A percentile compares a stretch with the other conserved stretches of the same genome.
phyloP scores from a whole-genome alignment of 306 rosid genomes.

The Morella rubra region DNA sequence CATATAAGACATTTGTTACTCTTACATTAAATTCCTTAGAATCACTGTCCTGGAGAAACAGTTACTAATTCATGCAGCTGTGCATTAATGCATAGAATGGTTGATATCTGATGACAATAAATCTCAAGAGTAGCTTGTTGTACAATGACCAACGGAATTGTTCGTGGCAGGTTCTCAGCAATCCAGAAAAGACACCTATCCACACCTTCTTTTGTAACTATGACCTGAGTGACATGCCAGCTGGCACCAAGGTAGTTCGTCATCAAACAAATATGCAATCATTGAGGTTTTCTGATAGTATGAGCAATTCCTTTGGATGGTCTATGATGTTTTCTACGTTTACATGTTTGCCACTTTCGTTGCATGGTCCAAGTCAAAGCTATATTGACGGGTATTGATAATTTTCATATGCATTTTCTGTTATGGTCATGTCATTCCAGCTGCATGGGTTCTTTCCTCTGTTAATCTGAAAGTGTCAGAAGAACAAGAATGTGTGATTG shows the following conservation, averaged over 20 bases:
- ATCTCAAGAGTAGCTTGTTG: constrained; percentile 11
- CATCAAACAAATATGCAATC: background rate
- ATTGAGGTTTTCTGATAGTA: constrained; percentile 17
- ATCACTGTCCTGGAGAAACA: background rate
- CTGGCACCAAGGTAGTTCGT: constrained; percentile 74
- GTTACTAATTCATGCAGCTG: constrained; percentile 14
- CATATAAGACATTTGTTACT: background rate
- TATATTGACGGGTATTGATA: background rate
- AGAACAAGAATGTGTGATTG: background rate
- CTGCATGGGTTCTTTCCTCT: background rate
- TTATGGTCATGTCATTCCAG: background rate
- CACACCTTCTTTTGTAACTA: constrained; percentile 85
- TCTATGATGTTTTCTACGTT: background rate
- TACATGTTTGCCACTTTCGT: background rate
- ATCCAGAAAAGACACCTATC: constrained; percentile 88
- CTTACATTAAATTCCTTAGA: background rate
- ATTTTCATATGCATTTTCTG: background rate
- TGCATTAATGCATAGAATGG: background rate
- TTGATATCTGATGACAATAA: constrained; percentile 14
- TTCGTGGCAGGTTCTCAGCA: constrained; percentile 78
- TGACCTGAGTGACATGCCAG: constrained; percentile 89
- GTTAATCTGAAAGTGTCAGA: background rate
- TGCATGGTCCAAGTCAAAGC: background rate
- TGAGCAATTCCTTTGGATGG: constrained; percentile 14
- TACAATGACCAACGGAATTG: constrained; percentile 23